A percentile compares a stretch with the other conserved stretches of the same genome.
These are phyloP conservation scores for Hypholoma fasciculare DNA, from an alignment of 768 basidiomycete species.

Conservation along the genomic window DNA sequence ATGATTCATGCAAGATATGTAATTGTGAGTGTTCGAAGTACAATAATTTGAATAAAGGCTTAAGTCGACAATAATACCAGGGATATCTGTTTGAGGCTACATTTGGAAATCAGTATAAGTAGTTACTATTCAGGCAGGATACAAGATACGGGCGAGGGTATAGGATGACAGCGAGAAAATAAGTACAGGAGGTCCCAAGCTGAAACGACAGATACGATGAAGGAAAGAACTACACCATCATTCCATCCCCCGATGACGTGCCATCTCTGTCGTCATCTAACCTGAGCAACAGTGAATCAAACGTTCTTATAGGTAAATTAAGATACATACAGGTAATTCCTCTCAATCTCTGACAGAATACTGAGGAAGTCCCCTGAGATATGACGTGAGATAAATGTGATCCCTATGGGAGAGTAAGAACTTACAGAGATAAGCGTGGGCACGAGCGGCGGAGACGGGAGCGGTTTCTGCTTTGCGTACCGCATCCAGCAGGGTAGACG, in stretches of 20 bases:
- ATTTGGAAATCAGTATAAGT: not conserved
- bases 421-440: constrained; percentile 85
- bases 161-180: constrained; percentile 10
- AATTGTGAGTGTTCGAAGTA: not conserved
- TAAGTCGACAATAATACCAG: not conserved
- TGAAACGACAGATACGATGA: not conserved
- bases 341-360: constrained; percentile 88
- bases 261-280: constrained; percentile 74
- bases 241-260: constrained; percentile 56
- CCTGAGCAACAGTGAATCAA: constrained; percentile 29
- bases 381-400: constrained; percentile 11
- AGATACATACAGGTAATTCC: constrained; percentile 71
- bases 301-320: constrained; percentile 24
- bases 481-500: constrained; percentile 84
- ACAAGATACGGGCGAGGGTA: not conserved
- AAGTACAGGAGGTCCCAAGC: constrained; percentile 1
- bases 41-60: not conserved
- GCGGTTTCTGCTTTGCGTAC: constrained; percentile 81
- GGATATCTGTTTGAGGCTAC: constrained; percentile 2
- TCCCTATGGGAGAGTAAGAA: constrained; percentile 10
- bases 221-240: constrained; percentile 31
- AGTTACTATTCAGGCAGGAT: constrained; percentile 1
- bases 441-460: constrained; percentile 78
- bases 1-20: not conserved
- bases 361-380: constrained; percentile 85